A percentile compares a stretch with the other conserved stretches of the same genome.
phyloP scores from a whole-genome alignment of 2,329 filamentous ascomycete species.

The Simplicillium sp. region DNA sequence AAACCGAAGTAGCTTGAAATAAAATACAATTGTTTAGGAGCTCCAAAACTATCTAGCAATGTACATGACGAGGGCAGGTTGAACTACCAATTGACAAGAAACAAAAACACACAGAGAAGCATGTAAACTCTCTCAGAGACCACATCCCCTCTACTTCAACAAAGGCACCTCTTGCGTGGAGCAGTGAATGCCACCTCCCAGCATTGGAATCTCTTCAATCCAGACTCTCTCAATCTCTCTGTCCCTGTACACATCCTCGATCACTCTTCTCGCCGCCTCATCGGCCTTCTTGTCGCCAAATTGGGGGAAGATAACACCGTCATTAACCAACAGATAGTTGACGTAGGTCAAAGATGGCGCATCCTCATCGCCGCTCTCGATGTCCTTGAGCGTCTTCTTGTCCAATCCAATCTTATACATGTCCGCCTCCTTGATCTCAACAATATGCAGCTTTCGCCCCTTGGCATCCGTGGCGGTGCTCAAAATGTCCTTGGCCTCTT shows the following conservation, averaged over 20 bases:
- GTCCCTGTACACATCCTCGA: conserved; percentile 6
- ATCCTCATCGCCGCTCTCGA: neutral
- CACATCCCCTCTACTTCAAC: no score
- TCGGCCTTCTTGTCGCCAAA: conserved; percentile 15
- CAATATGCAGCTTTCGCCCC: conserved; percentile 12
- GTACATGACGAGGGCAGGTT: no score
- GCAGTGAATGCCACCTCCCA: conserved; percentile 18
- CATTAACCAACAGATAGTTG: conserved; percentile 18
- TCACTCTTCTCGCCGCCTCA: conserved; percentile 9
- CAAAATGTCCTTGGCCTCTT: conserved; percentile 12
- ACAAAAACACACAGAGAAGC: no score
- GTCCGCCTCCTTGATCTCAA: conserved; percentile 15
- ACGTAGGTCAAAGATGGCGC: conserved; percentile 11
- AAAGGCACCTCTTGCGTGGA: conserved; percentile 15
- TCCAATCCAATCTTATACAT: conserved; percentile 7
- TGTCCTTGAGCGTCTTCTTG: conserved; percentile 3
- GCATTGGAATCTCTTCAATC: conserved; percentile 8
- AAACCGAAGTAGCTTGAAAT: no score
- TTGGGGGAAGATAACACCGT: conserved; percentile 16
- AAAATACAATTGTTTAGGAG: no score
- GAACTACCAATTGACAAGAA: no score
- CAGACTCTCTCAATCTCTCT: conserved; percentile 11
- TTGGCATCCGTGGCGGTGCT: conserved; percentile 9
- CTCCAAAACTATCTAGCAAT: no score
- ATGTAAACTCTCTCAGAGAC: no score